phyloP scores from a whole-genome alignment of 768 basidiomycete genomes.

The Phlebiopsis gigantea region DNA sequence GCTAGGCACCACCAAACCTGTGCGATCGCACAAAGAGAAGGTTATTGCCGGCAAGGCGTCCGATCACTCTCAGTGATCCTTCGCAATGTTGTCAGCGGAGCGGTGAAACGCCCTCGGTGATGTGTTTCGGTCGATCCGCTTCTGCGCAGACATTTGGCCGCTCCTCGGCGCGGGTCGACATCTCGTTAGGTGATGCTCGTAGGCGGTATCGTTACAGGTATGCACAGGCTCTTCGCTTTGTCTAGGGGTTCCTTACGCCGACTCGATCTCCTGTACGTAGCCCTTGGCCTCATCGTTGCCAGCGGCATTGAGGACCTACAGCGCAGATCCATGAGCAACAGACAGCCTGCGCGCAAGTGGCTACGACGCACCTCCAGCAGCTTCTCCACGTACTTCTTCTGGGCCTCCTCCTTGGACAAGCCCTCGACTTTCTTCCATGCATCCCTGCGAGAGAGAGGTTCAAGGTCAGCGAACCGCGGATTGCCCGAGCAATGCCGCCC shows the following conservation, averaged over 20 bases:
- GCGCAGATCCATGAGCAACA: constrained; percentile 7
- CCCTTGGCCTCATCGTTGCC: constrained; percentile 49
- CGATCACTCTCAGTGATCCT: constrained; percentile 10
- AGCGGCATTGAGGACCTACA: constrained; percentile 51
- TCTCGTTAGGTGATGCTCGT: neutral
- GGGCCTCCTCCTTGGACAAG: constrained; percentile 64
- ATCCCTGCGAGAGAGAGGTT: constrained; percentile 48
- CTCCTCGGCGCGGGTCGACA: neutral
- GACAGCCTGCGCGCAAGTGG: neutral
- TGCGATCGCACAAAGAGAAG: constrained; percentile 6
- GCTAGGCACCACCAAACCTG: neutral
- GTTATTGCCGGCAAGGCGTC: constrained; percentile 8
- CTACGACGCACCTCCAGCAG: constrained; percentile 54
- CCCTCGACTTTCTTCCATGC: constrained; percentile 82
- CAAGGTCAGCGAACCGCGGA: constrained; percentile 7
- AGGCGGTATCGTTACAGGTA: neutral
- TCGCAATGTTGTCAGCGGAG: constrained; percentile 9
- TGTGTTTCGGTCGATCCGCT: constrained; percentile 6
- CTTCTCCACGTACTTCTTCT: constrained; percentile 67
- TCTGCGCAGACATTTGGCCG: neutral
- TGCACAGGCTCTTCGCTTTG: neutral
- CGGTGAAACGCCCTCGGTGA: constrained; percentile 1
- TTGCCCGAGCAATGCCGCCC: constrained; percentile 7
- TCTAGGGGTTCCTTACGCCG: constrained; percentile 27
- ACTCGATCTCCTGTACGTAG: constrained; percentile 56